Evolutionary conservation across 306 rosid genomes (phyloP), one percentile per base, ranked within the genome.

Genomic region (cucumber (Cucumis sativus)): DNA sequence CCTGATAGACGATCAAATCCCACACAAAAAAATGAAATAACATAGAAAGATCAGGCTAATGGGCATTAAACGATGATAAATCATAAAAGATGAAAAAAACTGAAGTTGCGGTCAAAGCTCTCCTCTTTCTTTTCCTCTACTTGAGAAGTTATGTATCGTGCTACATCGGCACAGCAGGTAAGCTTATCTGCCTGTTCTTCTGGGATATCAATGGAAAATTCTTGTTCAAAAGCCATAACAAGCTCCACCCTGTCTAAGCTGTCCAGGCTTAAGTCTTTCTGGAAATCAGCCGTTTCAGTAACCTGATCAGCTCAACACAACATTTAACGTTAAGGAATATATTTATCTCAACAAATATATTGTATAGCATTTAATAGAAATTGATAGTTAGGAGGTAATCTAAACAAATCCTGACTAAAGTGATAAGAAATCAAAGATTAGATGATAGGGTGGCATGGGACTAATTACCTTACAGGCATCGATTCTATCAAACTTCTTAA

Each of bases 171-270:
- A 66, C 96, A 91, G 79, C 89, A 89, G 54, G 88, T 79, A 56
- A 91, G 91, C 87, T 89, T 87, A 73, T 93, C 91, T 1, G 91
- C 98, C 70, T 89, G 75, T 81, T 91, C 92, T n/a, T 91, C 95
- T 4, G 94, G 91, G 77, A 89, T 93, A 77, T 93, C 96, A 73
- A 93, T 62, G 39, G 95, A 91, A 81, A 91, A 89, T 41, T 89
- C 98, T 81, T 91, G 87, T 84, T 89, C 93, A 61, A 91, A 80
- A 51, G 92, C 89, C 98, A 90, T 92, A 66, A 92, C 89, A 57
- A 92, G 89, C 89, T 90, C 96, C 80, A 89, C 94, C 74, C 89
- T 75, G 79, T 93, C 98, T 77, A 91, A 81, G 84, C 93, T 91
- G 88, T 93, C 96, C 74, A 93, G 84, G 84, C 82, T 89, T 80